phyloP scores from a whole-genome alignment of 352 stramenopile species.

The Phytophthora fragariaefolia region DNA sequence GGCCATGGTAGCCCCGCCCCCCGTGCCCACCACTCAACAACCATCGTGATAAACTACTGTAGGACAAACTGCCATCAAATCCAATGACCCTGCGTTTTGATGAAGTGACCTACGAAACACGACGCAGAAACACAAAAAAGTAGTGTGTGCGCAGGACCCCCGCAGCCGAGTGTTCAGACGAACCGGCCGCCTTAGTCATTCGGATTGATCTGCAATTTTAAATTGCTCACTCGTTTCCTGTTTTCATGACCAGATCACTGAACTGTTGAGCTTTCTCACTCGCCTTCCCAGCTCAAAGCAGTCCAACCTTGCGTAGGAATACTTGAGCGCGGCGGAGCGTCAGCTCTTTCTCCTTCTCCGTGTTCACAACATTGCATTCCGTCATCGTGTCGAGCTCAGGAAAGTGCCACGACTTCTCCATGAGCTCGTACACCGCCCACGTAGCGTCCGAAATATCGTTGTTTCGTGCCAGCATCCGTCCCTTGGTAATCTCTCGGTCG shows the following conservation, averaged over 20 bases:
- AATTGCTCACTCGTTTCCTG: conserved; percentile 6
- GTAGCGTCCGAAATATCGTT: conserved; percentile 71
- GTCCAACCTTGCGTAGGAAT: conserved; percentile 64
- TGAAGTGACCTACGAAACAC: conserved; percentile 22
- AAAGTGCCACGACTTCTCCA: conserved; percentile 59
- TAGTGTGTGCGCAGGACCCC: conserved; percentile 4
- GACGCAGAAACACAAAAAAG: conserved; percentile 17
- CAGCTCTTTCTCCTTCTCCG: conserved; percentile 76
- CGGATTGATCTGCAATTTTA: conserved; percentile 5
- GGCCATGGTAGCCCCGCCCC: conserved; percentile 16
- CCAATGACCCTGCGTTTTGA: conserved; percentile 17
- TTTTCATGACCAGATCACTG: conserved; percentile 1
- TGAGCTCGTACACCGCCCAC: conserved; percentile 72
- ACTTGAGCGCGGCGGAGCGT: conserved; percentile 58
- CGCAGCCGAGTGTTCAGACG: too few relatives aligned
- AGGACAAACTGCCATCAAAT: conserved; percentile 26
- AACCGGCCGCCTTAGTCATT: background rate
- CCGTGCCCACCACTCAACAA: conserved; percentile 26
- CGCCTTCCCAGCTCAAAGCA: conserved; percentile 36
- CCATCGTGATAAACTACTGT: conserved; percentile 37
- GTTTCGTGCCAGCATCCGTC: conserved; percentile 64
- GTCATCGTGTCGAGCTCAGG: conserved; percentile 40
- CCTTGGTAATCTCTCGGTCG: conserved; percentile 72
- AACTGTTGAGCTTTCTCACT: background rate
- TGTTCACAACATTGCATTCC: conserved; percentile 66